Conservation (phyloP, 768 basidiomycete genomes). For the Russula lepida region DNA sequence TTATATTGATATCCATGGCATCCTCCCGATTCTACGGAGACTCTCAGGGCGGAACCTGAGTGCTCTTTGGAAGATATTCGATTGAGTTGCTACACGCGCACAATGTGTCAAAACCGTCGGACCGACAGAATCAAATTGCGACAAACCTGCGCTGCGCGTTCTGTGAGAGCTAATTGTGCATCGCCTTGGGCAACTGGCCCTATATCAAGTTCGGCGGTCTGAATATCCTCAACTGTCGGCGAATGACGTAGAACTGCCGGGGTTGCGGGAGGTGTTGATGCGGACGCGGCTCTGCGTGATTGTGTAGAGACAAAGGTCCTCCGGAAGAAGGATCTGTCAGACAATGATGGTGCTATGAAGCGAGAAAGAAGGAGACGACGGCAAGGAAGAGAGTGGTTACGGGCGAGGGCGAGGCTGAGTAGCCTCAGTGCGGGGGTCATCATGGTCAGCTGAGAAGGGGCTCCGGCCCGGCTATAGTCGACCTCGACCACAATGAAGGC, state of each 20-base stretch:
- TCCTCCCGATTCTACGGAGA: conserved; percentile 88
- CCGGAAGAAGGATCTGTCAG: neutral
- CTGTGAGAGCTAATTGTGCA: conserved; percentile 52
- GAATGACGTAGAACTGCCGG: conserved; percentile 32
- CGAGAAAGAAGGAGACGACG: neutral
- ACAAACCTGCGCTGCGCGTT: conserved; percentile 67
- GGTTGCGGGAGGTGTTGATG: conserved; percentile 1
- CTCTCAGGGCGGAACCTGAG: conserved; percentile 58
- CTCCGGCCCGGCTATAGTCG: neutral
- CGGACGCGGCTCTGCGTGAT: neutral
- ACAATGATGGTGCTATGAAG: neutral
- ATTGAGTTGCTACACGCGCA: conserved; percentile 56
- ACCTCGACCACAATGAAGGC: conserved; percentile 17
- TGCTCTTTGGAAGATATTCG: conserved; percentile 60
- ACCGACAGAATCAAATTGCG: neutral
- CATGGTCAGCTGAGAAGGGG: neutral
- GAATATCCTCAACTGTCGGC: conserved; percentile 36
- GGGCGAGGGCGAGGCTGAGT: neutral
- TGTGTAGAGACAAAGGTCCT: conserved; percentile 5
- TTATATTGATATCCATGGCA: conserved; percentile 98
- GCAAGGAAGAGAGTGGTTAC: neutral
- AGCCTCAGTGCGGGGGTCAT: neutral
- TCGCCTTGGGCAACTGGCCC: conserved; percentile 47
- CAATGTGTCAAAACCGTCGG: neutral
- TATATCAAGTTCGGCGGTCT: conserved; percentile 55